Percentiles rank a stretch among this genome's conserved stretches.
phyloP scores from a whole-genome alignment of 345 rosid genomes.

The Gossypioides kirkii region DNA sequence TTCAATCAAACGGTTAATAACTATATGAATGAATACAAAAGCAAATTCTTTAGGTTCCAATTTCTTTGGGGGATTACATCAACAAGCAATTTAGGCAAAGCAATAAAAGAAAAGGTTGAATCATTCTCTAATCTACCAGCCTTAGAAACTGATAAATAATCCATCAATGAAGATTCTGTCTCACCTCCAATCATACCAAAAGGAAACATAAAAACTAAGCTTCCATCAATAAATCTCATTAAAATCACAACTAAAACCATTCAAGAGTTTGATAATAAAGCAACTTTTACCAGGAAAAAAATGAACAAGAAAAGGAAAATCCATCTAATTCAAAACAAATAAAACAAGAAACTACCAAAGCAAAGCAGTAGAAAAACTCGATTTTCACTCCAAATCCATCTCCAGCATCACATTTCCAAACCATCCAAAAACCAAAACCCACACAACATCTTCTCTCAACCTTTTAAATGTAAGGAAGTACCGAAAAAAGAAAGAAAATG shows the following conservation, averaged over 20 bases:
- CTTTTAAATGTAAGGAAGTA: background rate
- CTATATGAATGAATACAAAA: background rate
- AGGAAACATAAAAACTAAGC: background rate
- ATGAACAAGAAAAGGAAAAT: background rate
- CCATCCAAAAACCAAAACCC: constrained; percentile 11
- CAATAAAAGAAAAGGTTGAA: constrained; percentile 10
- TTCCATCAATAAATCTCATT: background rate
- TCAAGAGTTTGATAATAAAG: background rate
- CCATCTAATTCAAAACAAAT: background rate
- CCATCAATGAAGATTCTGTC: constrained; percentile 3
- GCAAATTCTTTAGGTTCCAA: background rate
- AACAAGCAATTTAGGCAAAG: constrained; percentile 1
- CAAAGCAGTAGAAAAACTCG: background rate
- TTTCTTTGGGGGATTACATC: background rate
- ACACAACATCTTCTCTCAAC: background rate
- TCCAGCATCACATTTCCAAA: constrained; percentile 3
- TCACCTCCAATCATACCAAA: constrained; percentile 10
- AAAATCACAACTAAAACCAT: background rate
- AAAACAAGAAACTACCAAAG: background rate
- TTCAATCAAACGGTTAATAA: constrained; percentile 15
- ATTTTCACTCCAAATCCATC: background rate
- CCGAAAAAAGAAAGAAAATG: background rate
- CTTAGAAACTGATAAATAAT: constrained; percentile 7
- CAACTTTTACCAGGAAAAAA: background rate
- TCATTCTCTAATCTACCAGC: constrained; percentile 2